These are phyloP conservation scores for Candida tetrigidarum DNA, from an alignment of 1,139 yeast genomes.

Conservation along the genomic window DNA sequence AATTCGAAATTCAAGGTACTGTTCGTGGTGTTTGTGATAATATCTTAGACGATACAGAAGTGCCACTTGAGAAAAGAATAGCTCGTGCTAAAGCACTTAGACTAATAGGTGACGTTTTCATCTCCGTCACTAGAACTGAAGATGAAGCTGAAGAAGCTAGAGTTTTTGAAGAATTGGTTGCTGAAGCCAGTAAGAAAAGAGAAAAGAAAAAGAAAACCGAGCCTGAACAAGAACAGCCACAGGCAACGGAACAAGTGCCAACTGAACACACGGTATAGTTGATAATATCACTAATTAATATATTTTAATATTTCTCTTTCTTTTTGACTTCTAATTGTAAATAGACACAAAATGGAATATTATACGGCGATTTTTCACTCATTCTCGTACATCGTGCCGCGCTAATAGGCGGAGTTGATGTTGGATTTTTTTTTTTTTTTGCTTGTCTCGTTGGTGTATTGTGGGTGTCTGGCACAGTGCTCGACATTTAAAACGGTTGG, in stretches of 20 bases:
- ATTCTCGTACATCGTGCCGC: not conserved
- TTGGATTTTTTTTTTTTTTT: too few species aligned
- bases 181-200: slow-evolving; percentile 88
- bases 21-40: slow-evolving; percentile 84
- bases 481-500: not conserved
- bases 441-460: not conserved
- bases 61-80: slow-evolving; percentile 56
- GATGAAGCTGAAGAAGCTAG: slow-evolving; percentile 93
- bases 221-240: not conserved
- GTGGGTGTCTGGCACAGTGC: not conserved
- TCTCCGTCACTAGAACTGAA: slow-evolving; percentile 67
- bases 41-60: slow-evolving; percentile 67
- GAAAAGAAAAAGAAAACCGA: slow-evolving; percentile 43
- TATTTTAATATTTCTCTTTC: not conserved
- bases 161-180: slow-evolving; percentile 87
- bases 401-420: slow-evolving; percentile 7
- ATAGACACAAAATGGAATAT: not conserved
- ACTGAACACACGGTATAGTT: not conserved
- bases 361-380: slow-evolving; percentile 2
- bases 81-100: slow-evolving; percentile 83
- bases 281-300: not conserved
- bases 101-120: slow-evolving; percentile 75
- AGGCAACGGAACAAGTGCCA: too few species aligned
- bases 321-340: not conserved
- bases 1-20: slow-evolving; percentile 88